Evolutionary conservation across 2,329 filamentous ascomycete genomes (phyloP).

Genomic region (Aplosporella prunicola): DNA sequence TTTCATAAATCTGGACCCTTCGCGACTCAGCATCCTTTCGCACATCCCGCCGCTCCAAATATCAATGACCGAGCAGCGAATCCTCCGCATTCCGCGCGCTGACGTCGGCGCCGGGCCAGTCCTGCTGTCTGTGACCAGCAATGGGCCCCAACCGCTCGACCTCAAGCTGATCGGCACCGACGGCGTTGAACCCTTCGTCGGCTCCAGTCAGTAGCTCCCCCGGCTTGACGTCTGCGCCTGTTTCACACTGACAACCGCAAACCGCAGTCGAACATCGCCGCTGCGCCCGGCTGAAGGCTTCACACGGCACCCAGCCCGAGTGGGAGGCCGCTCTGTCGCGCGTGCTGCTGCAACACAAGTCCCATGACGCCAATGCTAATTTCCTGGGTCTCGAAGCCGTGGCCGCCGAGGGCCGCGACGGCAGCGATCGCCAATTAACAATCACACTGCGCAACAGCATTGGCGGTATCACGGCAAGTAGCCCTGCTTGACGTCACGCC

Average conservation of each 20-base stretch:
- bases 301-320: constrained; percentile 40
- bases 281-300: constrained; percentile 4
- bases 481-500: constrained; percentile 10
- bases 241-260: constrained; percentile 11
- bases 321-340: constrained; percentile 55
- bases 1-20: too few relatives aligned
- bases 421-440: constrained; percentile 41
- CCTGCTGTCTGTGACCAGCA: constrained; percentile 42
- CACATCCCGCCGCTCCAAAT: background rate
- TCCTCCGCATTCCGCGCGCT: constrained; percentile 52
- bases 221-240: constrained; percentile 16
- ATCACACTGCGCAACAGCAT: constrained; percentile 55
- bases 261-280: constrained; percentile 15
- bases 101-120: constrained; percentile 29
- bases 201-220: constrained; percentile 42
- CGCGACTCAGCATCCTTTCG: too few relatives aligned
- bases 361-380: constrained; percentile 36
- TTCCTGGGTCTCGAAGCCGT: constrained; percentile 46
- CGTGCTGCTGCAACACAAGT: constrained; percentile 40
- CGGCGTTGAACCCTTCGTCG: constrained; percentile 50
- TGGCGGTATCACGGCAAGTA: constrained; percentile 57
- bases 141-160: constrained; percentile 49
- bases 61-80: constrained; percentile 14
- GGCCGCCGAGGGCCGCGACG: constrained; percentile 45
- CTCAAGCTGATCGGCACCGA: constrained; percentile 61